Evolutionary conservation across 1,284 basidiomycete genomes (phyloP).

Genomic region (Pseudozyma hubeiensis): DNA sequence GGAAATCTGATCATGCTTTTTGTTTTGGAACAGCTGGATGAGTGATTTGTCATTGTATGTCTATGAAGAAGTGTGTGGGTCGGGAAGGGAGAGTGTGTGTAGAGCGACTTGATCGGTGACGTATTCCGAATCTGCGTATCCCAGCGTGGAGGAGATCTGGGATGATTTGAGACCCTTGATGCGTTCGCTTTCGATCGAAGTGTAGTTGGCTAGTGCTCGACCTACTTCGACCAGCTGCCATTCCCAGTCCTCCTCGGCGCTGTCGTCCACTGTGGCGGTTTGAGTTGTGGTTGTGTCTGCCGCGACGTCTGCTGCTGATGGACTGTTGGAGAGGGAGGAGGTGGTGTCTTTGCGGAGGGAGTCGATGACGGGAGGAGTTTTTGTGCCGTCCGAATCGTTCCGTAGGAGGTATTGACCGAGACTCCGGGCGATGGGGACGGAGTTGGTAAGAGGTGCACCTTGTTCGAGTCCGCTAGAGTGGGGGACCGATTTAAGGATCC

Average conservation of each 20-base stretch:
- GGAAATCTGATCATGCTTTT: neutral
- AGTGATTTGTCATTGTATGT: too few species aligned
- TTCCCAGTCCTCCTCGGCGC: conserved; percentile 59
- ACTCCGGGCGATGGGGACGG: conserved; percentile 14
- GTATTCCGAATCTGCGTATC: conserved; percentile 95
- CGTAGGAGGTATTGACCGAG: conserved; percentile 39
- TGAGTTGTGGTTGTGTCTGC: conserved; percentile 2
- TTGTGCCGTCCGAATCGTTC: conserved; percentile 26
- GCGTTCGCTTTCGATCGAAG: conserved; percentile 87
- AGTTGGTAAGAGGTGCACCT: conserved; percentile 23
- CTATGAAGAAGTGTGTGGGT: conserved; percentile 6
- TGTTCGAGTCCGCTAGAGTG: conserved; percentile 28
- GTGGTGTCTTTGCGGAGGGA: conserved; percentile 31
- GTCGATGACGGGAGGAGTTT: conserved; percentile 44
- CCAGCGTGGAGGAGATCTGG: conserved; percentile 82
- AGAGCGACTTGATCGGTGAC: conserved; percentile 78
- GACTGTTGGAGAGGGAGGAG: neutral
- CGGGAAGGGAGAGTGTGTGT: conserved; percentile 33
- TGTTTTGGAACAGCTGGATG: neutral
- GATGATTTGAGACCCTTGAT: conserved; percentile 80
- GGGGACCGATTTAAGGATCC: conserved; percentile 22
- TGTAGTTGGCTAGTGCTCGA: conserved; percentile 93
- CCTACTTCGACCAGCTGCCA: conserved; percentile 90
- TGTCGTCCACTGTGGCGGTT: neutral
- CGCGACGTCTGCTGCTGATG: neutral